Evolutionary conservation across 768 basidiomycete species (phyloP).

Genomic region (Sistotremastrum suecicum): DNA sequence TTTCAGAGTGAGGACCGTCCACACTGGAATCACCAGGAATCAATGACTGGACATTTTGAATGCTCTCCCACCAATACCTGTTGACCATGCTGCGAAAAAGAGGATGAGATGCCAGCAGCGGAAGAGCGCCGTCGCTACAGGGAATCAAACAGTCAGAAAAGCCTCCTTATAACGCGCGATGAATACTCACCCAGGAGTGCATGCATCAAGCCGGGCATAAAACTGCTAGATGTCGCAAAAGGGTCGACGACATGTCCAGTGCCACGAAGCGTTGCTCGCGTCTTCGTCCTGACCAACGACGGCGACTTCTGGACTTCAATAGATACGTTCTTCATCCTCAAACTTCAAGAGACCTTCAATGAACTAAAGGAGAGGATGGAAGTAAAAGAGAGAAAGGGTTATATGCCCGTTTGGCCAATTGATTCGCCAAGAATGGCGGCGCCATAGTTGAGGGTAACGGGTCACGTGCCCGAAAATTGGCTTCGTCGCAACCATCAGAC

Average conservation of each 20-base stretch:
- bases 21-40: too few species aligned
- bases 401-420: too few species aligned
- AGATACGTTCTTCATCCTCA: background rate
- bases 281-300: background rate
- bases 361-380: background rate
- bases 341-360: background rate
- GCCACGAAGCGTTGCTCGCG: background rate
- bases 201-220: slow-evolving; percentile 23
- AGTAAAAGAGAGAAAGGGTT: background rate
- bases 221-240: slow-evolving; percentile 1
- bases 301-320: background rate
- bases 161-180: too few species aligned
- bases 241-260: slow-evolving; percentile 9
- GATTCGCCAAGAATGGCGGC: too few species aligned
- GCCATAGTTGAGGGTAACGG: too few species aligned
- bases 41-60: slow-evolving; percentile 18
- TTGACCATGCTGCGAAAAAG: slow-evolving; percentile 51
- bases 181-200: slow-evolving; percentile 16
- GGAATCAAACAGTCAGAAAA: too few species aligned
- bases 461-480: too few species aligned
- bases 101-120: slow-evolving; percentile 56
- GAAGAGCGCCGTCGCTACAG: slow-evolving; percentile 25
- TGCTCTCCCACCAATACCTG: slow-evolving; percentile 37
- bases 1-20: slow-evolving; percentile 7
- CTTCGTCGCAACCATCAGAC: too few species aligned